These are phyloP conservation scores for Musa beccarii DNA, from an alignment of 176 grass and related monocot species.

Conservation along the genomic window DNA sequence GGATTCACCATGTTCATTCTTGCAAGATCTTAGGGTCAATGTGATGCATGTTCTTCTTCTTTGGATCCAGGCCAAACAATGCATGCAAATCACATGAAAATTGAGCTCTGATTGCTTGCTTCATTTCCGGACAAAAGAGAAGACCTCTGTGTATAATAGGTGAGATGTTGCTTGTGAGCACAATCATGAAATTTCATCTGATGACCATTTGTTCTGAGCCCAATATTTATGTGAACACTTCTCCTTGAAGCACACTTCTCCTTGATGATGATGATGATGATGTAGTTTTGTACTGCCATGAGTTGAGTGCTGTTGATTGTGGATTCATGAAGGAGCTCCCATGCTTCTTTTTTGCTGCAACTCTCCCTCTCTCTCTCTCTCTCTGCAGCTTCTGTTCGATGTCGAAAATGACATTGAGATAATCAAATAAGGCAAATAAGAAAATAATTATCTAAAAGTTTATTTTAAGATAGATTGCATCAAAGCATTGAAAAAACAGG, in stretches of 20 bases:
- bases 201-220: neutral
- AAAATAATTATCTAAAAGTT: too few species aligned
- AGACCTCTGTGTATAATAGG: conserved; percentile 27
- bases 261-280: neutral
- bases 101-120: conserved; percentile 24
- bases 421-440: too few species aligned
- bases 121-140: neutral
- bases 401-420: too few species aligned
- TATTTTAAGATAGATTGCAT: too few species aligned
- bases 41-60: neutral
- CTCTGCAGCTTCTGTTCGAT: too few species aligned
- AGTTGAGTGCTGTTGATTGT: neutral
- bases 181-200: neutral
- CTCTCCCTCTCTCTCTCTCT: too few species aligned
- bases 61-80: conserved; percentile 11
- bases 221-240: conserved; percentile 3
- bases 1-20: neutral
- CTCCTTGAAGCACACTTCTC: neutral
- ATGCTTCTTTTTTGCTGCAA: too few species aligned
- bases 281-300: conserved; percentile 1
- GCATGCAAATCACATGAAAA: conserved; percentile 15
- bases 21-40: neutral
- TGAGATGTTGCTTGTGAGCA: neutral
- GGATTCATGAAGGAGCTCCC: neutral
- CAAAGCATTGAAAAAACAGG: too few species aligned